Conservation (phyloP, 257 asterid genomes). For the Penstemon davidsonii region DNA sequence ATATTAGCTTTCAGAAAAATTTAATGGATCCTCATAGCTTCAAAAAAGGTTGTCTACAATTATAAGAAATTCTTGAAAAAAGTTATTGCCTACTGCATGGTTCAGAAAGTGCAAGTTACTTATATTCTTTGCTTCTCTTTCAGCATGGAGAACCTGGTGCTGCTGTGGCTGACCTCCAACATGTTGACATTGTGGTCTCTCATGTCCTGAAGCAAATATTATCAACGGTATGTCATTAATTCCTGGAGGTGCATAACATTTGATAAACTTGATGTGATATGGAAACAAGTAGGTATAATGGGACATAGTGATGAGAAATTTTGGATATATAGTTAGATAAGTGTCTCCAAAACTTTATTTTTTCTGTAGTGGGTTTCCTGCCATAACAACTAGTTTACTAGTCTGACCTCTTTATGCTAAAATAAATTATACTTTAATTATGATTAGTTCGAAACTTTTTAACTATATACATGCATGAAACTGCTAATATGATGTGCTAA, state of each 20-base stretch:
- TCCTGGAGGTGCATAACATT: background rate
- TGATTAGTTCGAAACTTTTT: background rate
- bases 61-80: slow-evolving; percentile 5
- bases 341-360: slow-evolving; percentile 6
- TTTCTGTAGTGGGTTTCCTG: slow-evolving; percentile 14
- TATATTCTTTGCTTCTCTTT: slow-evolving; percentile 31
- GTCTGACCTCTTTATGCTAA: background rate
- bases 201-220: slow-evolving; percentile 87
- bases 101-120: slow-evolving; percentile 29
- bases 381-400: background rate
- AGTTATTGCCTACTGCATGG: slow-evolving; percentile 26
- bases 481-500: background rate
- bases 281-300: background rate
- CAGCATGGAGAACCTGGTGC: slow-evolving; percentile 99
- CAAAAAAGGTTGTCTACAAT: slow-evolving; percentile 24
- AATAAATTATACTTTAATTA: background rate
- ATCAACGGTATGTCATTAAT: slow-evolving; percentile 57
- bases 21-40: slow-evolving; percentile 11
- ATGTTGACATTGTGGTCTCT: slow-evolving; percentile 84
- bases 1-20: slow-evolving; percentile 6
- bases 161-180: slow-evolving; percentile 92
- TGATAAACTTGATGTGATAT: slow-evolving; percentile 16
- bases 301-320: slow-evolving; percentile 7
- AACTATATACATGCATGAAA: background rate
- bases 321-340: background rate